Evolutionary conservation across 257 asterid species (phyloP).

Genomic region (Anisodus tanguticus): DNA sequence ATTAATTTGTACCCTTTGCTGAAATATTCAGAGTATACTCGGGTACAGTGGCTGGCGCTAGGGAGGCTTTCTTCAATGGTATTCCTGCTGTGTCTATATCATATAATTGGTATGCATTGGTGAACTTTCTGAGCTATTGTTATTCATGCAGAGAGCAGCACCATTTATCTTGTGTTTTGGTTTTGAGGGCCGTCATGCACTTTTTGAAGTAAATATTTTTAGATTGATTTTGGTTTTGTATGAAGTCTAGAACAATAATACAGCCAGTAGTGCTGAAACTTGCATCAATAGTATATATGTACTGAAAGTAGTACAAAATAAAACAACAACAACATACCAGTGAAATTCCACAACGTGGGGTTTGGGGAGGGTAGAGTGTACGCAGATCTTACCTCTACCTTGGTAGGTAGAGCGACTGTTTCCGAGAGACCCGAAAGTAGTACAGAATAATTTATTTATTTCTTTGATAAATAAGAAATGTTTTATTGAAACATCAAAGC

Average conservation of each 20-base stretch:
- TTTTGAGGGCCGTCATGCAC: neutral
- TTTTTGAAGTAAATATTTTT: neutral
- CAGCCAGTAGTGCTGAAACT: neutral
- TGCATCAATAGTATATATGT: neutral
- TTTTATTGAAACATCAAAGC: neutral
- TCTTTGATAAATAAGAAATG: neutral
- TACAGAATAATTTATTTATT: neutral
- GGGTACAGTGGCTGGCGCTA: slow-evolving; percentile 96
- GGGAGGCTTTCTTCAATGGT: slow-evolving; percentile 83
- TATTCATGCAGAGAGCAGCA: neutral
- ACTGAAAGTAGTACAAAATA: too few species aligned
- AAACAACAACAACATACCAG: too few species aligned
- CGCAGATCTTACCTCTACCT: too few species aligned
- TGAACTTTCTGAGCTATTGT: neutral
- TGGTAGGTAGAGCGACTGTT: too few species aligned
- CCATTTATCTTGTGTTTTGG: neutral
- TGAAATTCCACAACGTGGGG: too few species aligned
- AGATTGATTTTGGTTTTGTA: neutral
- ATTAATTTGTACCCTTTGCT: slow-evolving; percentile 7
- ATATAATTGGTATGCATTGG: slow-evolving; percentile 69
- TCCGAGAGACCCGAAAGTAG: too few species aligned
- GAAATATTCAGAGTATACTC: slow-evolving; percentile 65
- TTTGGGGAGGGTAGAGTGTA: too few species aligned
- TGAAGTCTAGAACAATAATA: neutral
- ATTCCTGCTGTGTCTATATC: slow-evolving; percentile 80